Evolutionary conservation across 2,329 filamentous ascomycete species (phyloP), one percentile per base, ranked within the genome.

Genomic region (Colletotrichum tanaceti): DNA sequence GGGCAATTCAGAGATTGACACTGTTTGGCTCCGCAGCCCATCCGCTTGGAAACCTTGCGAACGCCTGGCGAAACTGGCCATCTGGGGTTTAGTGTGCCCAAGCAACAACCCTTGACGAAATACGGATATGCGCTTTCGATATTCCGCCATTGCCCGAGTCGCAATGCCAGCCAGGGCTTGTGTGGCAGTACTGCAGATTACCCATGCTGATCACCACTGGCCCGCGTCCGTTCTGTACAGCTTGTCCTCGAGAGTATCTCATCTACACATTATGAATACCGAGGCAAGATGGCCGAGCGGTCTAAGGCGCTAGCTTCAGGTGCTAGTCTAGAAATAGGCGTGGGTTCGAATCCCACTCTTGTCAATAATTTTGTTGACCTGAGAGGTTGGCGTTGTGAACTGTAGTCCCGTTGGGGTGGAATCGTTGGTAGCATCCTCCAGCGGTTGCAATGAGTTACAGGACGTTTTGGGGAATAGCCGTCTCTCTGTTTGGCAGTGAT

Each of bases 1-100:
- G 79, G 74, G 3, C 77, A 79, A 73, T 79, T 75, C 66, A 75
- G 76, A 64, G 74, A 79, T 62, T 79, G 53, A 71, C 32, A 13
- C 28, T 11, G 4, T n/a, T 35, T 20, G 14, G 9, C 14, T 4
- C 41, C 28, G 18, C 13, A 35, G 10, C 24, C 5, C 14, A 28
- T 47, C 13, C 6, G 11, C 9, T 22, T 47, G 43, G 39, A 44
- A 18, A 28, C 20, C 9, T 35, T 47, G 43, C 22, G 32, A 18
- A 28, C 38, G 20, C 16, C n/a, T n/a, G 32, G 20, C 18, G 49
- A 7, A n/a, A 52, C 16, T 35, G 14, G 28, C 20, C 2, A 14
- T 3, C 20, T 38, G 28, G 28, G 24, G 28, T n/a, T 28, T 6
- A 9, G 6, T 18, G 28, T 20, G 50, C 38, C 13, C 53, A 32